Percentiles rank a stretch among this genome's conserved stretches.
These are phyloP conservation scores for Fusarium kyushuense DNA, from an alignment of 2,329 filamentous ascomycete species.

Conservation along the genomic window DNA sequence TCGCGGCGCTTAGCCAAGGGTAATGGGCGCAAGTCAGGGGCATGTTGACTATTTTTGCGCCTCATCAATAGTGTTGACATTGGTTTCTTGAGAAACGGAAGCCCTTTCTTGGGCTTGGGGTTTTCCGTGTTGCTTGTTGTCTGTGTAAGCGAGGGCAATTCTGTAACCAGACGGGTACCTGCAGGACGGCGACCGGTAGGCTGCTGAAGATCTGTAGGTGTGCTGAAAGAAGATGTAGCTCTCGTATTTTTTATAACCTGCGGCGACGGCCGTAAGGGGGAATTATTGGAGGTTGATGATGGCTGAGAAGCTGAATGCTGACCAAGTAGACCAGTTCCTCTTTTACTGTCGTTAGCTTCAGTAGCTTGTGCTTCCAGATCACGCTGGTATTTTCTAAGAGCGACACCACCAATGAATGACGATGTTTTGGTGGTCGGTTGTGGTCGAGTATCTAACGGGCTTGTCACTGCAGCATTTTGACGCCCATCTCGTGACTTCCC, in stretches of 20 bases:
- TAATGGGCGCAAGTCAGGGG: slow-evolving; percentile 58
- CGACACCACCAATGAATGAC: slow-evolving; percentile 68
- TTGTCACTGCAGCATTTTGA: slow-evolving; percentile 44
- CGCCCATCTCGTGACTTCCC: slow-evolving; percentile 42
- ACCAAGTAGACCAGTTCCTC: slow-evolving; percentile 26
- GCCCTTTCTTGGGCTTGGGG: slow-evolving; percentile 63
- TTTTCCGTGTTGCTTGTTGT: slow-evolving; percentile 53
- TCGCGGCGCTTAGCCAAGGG: slow-evolving; percentile 56
- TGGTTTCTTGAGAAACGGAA: slow-evolving; percentile 70
- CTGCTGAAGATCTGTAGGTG: slow-evolving; percentile 63
- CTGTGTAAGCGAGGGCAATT: slow-evolving; percentile 52
- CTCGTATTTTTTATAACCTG: slow-evolving; percentile 49
- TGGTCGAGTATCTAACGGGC: slow-evolving; percentile 41
- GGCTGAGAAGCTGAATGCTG: slow-evolving; percentile 39
- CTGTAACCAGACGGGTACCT: slow-evolving; percentile 56
- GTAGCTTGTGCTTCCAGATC: slow-evolving; percentile 49
- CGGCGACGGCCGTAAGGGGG: slow-evolving; percentile 45
- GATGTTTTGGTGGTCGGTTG: slow-evolving; percentile 51
- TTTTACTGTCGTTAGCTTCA: slow-evolving; percentile 36
- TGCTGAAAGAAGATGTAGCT: slow-evolving; percentile 57
- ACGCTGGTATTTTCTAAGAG: slow-evolving; percentile 64
- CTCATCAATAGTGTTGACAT: slow-evolving; percentile 70
- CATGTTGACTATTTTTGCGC: slow-evolving; percentile 65
- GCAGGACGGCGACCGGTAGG: slow-evolving; percentile 58
- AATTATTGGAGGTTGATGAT: slow-evolving; percentile 38